Conservation (phyloP, 2,329 filamentous ascomycete genomes). For the Arthrobotrys iridis region DNA sequence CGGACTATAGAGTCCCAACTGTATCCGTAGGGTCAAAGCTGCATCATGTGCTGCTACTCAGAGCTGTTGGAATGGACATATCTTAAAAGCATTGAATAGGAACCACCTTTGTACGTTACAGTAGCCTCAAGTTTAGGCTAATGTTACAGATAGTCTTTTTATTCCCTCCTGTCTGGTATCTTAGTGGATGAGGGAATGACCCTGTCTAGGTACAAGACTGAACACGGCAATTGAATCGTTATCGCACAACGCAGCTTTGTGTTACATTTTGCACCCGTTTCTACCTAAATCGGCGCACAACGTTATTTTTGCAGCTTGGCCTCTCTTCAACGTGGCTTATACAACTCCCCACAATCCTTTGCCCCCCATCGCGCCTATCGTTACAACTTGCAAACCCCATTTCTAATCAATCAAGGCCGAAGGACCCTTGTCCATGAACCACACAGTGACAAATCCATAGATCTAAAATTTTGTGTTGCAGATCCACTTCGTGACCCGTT, state of each 20-base stretch:
- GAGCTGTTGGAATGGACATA: no score
- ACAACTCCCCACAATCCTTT: conserved; percentile 1
- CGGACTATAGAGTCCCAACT: no score
- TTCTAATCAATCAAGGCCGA: neutral
- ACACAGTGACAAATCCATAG: conserved; percentile 31
- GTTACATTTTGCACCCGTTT: conserved; percentile 22
- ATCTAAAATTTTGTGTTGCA: conserved; percentile 8
- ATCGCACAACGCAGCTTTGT: neutral
- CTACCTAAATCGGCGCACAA: no score
- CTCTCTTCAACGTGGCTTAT: neutral
- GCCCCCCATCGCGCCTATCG: conserved; percentile 9
- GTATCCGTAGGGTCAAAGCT: no score
- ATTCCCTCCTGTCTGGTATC: no score
- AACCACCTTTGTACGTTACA: no score
- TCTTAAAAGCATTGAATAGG: no score
- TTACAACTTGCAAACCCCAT: neutral
- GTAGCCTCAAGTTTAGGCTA: no score
- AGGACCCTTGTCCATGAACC: conserved; percentile 19
- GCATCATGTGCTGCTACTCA: no score
- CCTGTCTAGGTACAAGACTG: no score
- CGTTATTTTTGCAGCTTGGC: neutral
- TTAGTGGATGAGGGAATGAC: neutral
- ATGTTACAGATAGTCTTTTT: no score
- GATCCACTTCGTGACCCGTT: neutral
- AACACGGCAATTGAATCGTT: no score